Evolutionary conservation across 1,139 yeast species (phyloP).

Genomic region (Yamadazyma taylorii): DNA sequence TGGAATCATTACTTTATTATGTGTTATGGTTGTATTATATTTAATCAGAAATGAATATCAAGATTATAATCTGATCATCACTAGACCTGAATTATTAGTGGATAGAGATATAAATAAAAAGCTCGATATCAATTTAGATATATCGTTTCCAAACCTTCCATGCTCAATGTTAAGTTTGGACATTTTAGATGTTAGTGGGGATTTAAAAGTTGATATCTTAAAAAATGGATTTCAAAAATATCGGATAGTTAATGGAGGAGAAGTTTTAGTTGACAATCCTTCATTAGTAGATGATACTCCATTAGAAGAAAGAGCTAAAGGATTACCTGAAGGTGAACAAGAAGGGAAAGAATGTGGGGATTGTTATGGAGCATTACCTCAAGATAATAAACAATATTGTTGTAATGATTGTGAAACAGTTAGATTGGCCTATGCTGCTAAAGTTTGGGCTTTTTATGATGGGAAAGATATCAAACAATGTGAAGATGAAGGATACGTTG

Average conservation of each 20-base stretch:
- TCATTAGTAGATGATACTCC: slow-evolving; percentile 29
- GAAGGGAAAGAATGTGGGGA: slow-evolving; percentile 64
- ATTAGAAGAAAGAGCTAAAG: slow-evolving; percentile 33
- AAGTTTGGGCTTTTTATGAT: slow-evolving; percentile 87
- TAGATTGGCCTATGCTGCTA: slow-evolving; percentile 70
- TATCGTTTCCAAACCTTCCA: slow-evolving; percentile 80
- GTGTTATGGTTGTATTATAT: slow-evolving; percentile 60
- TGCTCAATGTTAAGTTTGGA: slow-evolving; percentile 60
- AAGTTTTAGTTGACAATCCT: slow-evolving; percentile 30
- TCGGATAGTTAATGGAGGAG: slow-evolving; percentile 37
- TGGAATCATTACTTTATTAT: slow-evolving; percentile 78
- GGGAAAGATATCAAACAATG: slow-evolving; percentile 88
- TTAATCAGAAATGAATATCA: slow-evolving; percentile 73
- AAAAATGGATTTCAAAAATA: slow-evolving; percentile 71
- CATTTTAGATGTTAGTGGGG: slow-evolving; percentile 82
- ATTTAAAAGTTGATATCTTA: slow-evolving; percentile 69
- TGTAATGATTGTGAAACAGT: slow-evolving; percentile 89
- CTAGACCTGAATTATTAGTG: slow-evolving; percentile 81
- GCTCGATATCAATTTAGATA: slow-evolving; percentile 75
- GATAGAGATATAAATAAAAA: slow-evolving; percentile 80
- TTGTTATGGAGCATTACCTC: slow-evolving; percentile 84
- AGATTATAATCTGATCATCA: slow-evolving; percentile 66
- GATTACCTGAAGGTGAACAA: slow-evolving; percentile 38
- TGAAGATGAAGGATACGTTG: slow-evolving; percentile 82
- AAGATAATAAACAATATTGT: slow-evolving; percentile 61